These are phyloP conservation scores for Chrysoporthe austroafricana DNA, from an alignment of 2,329 filamentous ascomycete genomes.

Conservation along the genomic window DNA sequence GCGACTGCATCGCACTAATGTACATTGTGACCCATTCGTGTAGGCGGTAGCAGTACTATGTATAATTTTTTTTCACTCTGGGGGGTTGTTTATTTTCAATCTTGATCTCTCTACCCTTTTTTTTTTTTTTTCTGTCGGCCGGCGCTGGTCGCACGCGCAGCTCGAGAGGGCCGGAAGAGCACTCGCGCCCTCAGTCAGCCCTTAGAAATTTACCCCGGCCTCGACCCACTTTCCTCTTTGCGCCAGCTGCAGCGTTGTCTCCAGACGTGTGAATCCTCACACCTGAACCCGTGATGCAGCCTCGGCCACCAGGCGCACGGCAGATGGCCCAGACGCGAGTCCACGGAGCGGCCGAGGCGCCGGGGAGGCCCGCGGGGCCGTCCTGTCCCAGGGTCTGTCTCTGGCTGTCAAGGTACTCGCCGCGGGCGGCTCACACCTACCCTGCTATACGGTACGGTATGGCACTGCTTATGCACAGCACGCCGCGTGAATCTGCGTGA, in stretches of 20 bases:
- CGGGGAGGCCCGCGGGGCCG: neutral
- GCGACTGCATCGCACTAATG: neutral
- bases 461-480: neutral
- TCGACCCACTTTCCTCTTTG: slow-evolving; percentile 7
- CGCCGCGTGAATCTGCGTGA: too few species aligned
- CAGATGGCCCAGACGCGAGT: neutral
- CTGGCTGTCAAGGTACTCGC: neutral
- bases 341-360: neutral
- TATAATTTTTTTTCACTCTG: too few species aligned
- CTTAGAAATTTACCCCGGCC: neutral
- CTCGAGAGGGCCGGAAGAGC: too few species aligned
- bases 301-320: neutral
- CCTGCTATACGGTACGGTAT: neutral
- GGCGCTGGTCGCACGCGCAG: too few species aligned
- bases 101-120: too few species aligned
- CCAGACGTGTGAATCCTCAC: neutral
- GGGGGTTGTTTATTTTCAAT: neutral
- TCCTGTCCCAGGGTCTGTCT: neutral
- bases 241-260: neutral
- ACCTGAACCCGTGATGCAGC: neutral
- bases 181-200: neutral
- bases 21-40: neutral
- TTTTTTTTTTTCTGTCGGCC: too few species aligned
- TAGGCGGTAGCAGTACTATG: neutral
- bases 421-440: neutral